Evolutionary conservation across 495 filamentous ascomycete genomes (phyloP).

Genomic region (Xylaria bambusicola): DNA sequence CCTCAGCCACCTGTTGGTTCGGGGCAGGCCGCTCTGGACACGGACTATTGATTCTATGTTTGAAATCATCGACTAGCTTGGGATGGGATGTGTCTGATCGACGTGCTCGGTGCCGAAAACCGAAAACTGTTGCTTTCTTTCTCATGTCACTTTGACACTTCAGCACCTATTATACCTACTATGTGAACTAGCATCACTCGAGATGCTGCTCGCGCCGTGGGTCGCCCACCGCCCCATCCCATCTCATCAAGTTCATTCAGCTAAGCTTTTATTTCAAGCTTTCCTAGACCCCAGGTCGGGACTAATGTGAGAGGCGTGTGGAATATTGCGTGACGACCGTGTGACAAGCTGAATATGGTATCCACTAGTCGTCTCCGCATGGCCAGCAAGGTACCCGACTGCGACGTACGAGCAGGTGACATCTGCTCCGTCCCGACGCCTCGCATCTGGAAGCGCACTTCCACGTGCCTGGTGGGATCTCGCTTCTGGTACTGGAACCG

Average conservation of each 20-base stretch:
- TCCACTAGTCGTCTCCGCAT: neutral
- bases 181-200: neutral
- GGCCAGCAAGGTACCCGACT: neutral
- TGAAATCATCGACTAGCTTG: too few species aligned
- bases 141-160: too few species aligned
- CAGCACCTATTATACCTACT: too few species aligned
- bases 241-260: neutral
- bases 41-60: too few species aligned
- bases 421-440: neutral
- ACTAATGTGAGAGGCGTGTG: neutral
- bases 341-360: conserved; percentile 1
- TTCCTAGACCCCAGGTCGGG: neutral
- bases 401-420: neutral
- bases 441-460: neutral
- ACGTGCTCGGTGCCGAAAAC: neutral
- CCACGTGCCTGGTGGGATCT: neutral
- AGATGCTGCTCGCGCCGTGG: neutral
- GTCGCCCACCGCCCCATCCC: neutral
- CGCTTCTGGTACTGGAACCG: neutral
- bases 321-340: neutral
- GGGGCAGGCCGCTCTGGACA: too few species aligned
- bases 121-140: neutral
- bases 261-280: neutral
- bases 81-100: neutral
- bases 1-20: too few species aligned